Conservation (phyloP, 2,329 filamentous ascomycete genomes). For the Cladosporium cucumerinum region DNA sequence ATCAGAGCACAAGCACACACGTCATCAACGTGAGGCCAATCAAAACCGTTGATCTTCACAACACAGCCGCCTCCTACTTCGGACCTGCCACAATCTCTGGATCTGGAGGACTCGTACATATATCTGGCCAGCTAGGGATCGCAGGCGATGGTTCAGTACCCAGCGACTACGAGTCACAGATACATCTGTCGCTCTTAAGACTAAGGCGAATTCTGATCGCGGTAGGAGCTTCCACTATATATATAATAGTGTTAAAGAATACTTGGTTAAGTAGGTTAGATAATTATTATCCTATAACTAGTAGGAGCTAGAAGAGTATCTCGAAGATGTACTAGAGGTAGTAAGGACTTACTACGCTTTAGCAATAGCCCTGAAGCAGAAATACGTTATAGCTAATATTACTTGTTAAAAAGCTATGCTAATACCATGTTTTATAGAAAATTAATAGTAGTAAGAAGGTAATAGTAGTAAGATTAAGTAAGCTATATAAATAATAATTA, state of each 20-base stretch:
- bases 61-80: conserved; percentile 5
- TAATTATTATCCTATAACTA: neutral
- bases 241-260: neutral
- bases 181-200: conserved; percentile 25
- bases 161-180: conserved; percentile 24
- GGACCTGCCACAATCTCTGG: conserved; percentile 1
- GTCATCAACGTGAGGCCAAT: conserved; percentile 1
- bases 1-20: neutral
- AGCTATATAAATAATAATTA: no score
- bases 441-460: no score
- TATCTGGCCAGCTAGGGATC: conserved; percentile 27
- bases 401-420: neutral
- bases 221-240: conserved; percentile 24
- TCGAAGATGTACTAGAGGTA: neutral
- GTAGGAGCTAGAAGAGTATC: neutral
- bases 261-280: neutral
- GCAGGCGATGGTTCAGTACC: conserved; percentile 24
- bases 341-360: neutral
- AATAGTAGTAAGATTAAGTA: no score
- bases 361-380: neutral
- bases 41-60: conserved; percentile 6
- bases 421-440: no score
- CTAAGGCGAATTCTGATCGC: conserved; percentile 25
- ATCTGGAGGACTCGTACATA: neutral
- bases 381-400: neutral